Percentiles rank a stretch among this genome's conserved stretches.
These are phyloP conservation scores for Aphanomyces cochlioides DNA, from an alignment of 352 stramenopile species.

Conservation along the genomic window DNA sequence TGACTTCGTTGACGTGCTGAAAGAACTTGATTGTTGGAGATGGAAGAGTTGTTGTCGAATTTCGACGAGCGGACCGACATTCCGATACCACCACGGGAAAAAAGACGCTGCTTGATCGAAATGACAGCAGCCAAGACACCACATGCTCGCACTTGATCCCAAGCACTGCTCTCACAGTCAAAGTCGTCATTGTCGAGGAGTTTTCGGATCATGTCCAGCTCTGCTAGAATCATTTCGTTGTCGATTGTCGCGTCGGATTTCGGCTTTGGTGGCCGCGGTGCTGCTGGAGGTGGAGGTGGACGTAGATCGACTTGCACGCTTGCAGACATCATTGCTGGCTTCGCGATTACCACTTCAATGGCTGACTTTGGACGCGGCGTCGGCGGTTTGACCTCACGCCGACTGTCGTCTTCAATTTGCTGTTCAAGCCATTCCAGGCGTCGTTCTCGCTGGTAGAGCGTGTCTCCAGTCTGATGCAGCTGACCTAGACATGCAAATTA, in stretches of 20 bases:
- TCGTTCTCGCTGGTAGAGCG: conserved; percentile 9
- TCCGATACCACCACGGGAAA: background rate
- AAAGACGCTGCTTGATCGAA: conserved; percentile 19
- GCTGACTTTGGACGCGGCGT: background rate
- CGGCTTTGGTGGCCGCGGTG: background rate
- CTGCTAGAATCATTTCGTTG: conserved; percentile 1
- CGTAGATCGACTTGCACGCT: conserved; percentile 4
- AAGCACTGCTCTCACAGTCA: background rate
- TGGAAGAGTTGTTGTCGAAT: background rate
- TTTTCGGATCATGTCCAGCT: conserved; percentile 21
- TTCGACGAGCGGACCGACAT: too few species aligned
- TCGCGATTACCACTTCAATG: background rate
- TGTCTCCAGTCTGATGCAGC: conserved; percentile 13
- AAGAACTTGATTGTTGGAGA: background rate
- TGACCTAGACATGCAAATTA: background rate
- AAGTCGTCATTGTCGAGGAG: conserved; percentile 3
- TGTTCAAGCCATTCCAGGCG: conserved; percentile 6
- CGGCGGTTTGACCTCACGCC: background rate
- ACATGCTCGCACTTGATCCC: conserved; percentile 9
- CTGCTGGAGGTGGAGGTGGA: background rate
- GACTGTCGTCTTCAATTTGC: background rate
- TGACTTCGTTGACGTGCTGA: conserved; percentile 1
- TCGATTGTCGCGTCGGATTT: background rate
- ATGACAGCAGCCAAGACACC: conserved; percentile 12
- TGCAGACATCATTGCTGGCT: background rate